Percentiles rank a stretch among this genome's conserved stretches.
phyloP scores from a whole-genome alignment of 129 eudicot genomes.

The Arctium minus region DNA sequence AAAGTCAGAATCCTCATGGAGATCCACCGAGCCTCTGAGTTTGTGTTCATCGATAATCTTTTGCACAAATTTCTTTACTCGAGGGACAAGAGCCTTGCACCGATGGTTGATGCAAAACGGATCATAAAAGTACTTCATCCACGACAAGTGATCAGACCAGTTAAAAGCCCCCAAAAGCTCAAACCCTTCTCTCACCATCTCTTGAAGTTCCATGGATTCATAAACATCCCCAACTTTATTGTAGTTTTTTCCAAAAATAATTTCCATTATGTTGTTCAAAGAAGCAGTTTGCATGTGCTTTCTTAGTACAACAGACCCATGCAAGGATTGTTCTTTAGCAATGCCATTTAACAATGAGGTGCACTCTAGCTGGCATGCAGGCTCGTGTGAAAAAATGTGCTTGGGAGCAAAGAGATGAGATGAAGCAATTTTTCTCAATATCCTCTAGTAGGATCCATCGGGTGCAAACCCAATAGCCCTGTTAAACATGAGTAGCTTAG shows the following conservation, averaged over 20 bases:
- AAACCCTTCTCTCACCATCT: slow-evolving; percentile 66
- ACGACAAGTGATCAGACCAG: slow-evolving; percentile 68
- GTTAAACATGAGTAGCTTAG: slow-evolving; percentile 58
- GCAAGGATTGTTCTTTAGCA: slow-evolving; percentile 24
- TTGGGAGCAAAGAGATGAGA: slow-evolving; percentile 65
- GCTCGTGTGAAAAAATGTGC: slow-evolving; percentile 47
- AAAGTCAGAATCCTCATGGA: slow-evolving; percentile 34
- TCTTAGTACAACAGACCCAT: slow-evolving; percentile 37
- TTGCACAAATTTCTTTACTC: slow-evolving; percentile 43
- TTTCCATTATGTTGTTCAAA: slow-evolving; percentile 53
- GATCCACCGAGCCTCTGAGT: not conserved
- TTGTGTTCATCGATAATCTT: slow-evolving; percentile 47
- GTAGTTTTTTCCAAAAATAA: slow-evolving; percentile 60
- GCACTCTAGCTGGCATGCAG: slow-evolving; percentile 41
- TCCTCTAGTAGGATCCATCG: slow-evolving; percentile 59
- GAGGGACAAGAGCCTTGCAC: slow-evolving; percentile 49
- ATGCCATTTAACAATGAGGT: slow-evolving; percentile 41
- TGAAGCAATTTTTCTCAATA: slow-evolving; percentile 50
- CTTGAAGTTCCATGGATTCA: slow-evolving; percentile 38
- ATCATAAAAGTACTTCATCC: slow-evolving; percentile 53
- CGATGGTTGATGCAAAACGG: slow-evolving; percentile 48
- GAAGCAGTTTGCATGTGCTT: slow-evolving; percentile 61
- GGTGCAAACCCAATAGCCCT: slow-evolving; percentile 82
- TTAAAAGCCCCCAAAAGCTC: slow-evolving; percentile 68
- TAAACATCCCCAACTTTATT: slow-evolving; percentile 19